phyloP scores from a whole-genome alignment of 345 rosid species.

The Excoecaria cochinchinensis region DNA sequence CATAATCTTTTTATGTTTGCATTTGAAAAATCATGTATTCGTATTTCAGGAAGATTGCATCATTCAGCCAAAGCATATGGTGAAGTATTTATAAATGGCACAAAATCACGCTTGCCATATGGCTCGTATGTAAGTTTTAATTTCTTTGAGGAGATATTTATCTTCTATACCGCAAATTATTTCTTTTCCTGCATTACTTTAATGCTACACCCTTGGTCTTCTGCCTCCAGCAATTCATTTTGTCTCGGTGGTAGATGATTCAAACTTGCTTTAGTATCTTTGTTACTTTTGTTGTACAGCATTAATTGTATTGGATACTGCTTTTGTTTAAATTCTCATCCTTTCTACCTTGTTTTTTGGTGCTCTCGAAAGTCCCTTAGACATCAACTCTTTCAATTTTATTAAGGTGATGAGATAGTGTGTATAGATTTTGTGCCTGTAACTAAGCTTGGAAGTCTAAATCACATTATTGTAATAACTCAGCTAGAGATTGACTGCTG shows the following conservation, averaged over 20 bases:
- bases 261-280: neutral
- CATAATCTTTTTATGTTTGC: neutral
- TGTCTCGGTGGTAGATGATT: constrained; percentile 1
- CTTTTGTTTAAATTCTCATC: neutral
- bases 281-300: neutral
- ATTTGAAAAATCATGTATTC: constrained; percentile 23
- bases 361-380: neutral
- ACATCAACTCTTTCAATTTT: neutral
- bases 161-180: neutral
- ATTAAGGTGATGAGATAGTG: neutral
- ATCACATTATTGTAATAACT: neutral
- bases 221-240: neutral
- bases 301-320: neutral
- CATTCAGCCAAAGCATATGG: constrained; percentile 78
- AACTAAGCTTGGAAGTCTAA: neutral
- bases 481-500: neutral
- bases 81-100: constrained; percentile 83
- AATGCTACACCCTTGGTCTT: neutral
- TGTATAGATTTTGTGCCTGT: neutral
- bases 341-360: neutral
- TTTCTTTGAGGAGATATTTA: neutral
- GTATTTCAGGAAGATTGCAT: constrained; percentile 71
- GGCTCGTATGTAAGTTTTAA: constrained; percentile 83
- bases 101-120: constrained; percentile 64
- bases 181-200: neutral